Evolutionary conservation across 768 basidiomycete species (phyloP), one percentile per base, ranked within the genome.

Genomic region (Russula ochroleuca): DNA sequence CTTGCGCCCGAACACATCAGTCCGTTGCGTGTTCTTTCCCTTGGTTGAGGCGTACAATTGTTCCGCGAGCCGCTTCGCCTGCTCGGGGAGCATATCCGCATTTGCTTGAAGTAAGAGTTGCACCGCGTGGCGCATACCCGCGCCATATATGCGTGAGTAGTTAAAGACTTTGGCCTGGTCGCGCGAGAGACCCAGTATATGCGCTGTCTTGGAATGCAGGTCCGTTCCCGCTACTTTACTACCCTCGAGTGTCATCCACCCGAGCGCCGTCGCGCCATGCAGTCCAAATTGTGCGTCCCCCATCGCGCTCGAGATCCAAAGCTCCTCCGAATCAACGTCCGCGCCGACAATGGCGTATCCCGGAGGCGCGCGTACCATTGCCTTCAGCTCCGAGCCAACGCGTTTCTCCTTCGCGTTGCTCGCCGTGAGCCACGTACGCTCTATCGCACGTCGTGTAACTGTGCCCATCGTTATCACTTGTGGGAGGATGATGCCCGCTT

Each of bases 241-340:
- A 1, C 97, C 95, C 74, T 98, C 97, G 33, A 99, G 82, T 17
- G 95, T 98, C 96, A 99, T 98, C 96, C 96, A 98, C 3, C 97
- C 96, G 48, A 99, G 86, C 2, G 96, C 94, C 3, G 94, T 95
- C 13, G 94, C 93, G 13, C 96, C 96, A 69, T 99, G 95, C 62
- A 96, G 73, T 10, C 96, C 97, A 73, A 99, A 97, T 74, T 99
- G 96, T 0, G 94, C 92, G 71, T 98, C 97, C 0, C 96, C 96
- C 92, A 98, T 96, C 64, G 93, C 92, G 70, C 92, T 94, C 21
- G 95, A 96, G 67, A 98, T 98, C 97, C 97, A 98, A 25, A 99
- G 79, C 74, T 99, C 97, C 76, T 98, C 96, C 52, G 94, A 96
- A 74, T 99, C 97, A 25, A 99, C 97, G 73, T 99, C 97, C 0